Evolutionary conservation across 495 filamentous ascomycete genomes (phyloP), one percentile per base, ranked within the genome.

Genomic region (Aspergillus haitiensis): DNA sequence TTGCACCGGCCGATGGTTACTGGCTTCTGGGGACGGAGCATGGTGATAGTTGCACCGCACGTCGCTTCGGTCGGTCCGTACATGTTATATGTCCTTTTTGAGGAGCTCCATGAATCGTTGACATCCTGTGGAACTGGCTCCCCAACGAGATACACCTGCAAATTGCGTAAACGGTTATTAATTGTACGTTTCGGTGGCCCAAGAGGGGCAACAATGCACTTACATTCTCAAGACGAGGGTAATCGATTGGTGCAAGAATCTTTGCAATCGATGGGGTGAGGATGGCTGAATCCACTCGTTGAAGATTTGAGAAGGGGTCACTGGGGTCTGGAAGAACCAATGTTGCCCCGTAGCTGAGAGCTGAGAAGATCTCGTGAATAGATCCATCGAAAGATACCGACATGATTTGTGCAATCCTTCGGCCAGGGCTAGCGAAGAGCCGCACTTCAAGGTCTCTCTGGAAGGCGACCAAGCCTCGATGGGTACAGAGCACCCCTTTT

Each of bases 351-450:
- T 77, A 72, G 36, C 61, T 61, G 8, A 78, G 52, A 9, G 74
- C 68, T 9, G 72, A 72, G 35, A 78, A 78, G 9, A 78, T 68
- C 51, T 77, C 75, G 44, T 71, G 66, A 27, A 76, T 72, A 45
- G 60, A 66, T 0, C 72, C 74, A 57, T 78, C 75, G 55, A 78
- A 78, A 5, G 56, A 70, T n/a, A 56, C 56, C 0, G 68, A 74
- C 65, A 73, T 68, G 27, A 70, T 18, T 50, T 78, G 75, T 0
- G 71, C 52, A 3, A 73, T 59, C 16, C 58, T 58, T 18, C n/a
- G n/a, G 12, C 72, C 74, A 4, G 67, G 64, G 1, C 44, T 21
- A 0, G 71, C 70, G 51, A 36, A 48, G 21, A 77, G 45, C 9
- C 74, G 58, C 16, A 66, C 65, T 32, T 56, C 34, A 15, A 55